These are phyloP conservation scores for Ophiostoma piceae DNA, from an alignment of 2,329 filamentous ascomycete genomes.

Conservation along the genomic window DNA sequence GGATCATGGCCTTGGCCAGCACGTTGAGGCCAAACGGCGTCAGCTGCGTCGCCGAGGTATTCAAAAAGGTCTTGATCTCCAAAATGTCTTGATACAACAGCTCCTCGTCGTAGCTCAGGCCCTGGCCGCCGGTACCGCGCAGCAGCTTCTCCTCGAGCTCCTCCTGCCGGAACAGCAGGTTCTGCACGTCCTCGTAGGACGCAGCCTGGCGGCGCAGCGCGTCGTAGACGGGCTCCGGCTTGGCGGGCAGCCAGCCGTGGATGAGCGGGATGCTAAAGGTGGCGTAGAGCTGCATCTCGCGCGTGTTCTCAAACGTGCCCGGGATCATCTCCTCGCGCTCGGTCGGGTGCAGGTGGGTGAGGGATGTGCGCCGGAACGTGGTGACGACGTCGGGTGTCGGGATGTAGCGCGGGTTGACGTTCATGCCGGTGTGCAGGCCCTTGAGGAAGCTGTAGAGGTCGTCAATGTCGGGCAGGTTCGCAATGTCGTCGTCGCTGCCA, in stretches of 20 bases:
- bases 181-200: constrained; percentile 88
- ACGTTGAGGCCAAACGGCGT: constrained; percentile 74
- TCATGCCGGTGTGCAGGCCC: constrained; percentile 92
- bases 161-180: constrained; percentile 80
- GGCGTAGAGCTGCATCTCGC: constrained; percentile 84
- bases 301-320: constrained; percentile 80
- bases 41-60: constrained; percentile 75
- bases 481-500: constrained; percentile 37
- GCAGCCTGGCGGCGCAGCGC: constrained; percentile 70
- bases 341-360: constrained; percentile 48
- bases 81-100: constrained; percentile 75
- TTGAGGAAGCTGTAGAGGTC: constrained; percentile 85
- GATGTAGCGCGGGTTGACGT: constrained; percentile 88
- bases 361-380: constrained; percentile 48
- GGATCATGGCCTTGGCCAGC: constrained; percentile 62
- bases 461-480: constrained; percentile 72
- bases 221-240: constrained; percentile 58
- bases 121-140: constrained; percentile 37
- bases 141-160: constrained; percentile 75
- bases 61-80: constrained; percentile 78
- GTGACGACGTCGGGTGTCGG: constrained; percentile 47
- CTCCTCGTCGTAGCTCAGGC: constrained; percentile 68
- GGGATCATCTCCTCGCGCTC: constrained; percentile 47
- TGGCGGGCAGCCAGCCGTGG: constrained; percentile 84
- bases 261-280: constrained; percentile 84